Evolutionary conservation across 2,329 filamentous ascomycete genomes (phyloP).

Genomic region (Curvularia verruculosa): DNA sequence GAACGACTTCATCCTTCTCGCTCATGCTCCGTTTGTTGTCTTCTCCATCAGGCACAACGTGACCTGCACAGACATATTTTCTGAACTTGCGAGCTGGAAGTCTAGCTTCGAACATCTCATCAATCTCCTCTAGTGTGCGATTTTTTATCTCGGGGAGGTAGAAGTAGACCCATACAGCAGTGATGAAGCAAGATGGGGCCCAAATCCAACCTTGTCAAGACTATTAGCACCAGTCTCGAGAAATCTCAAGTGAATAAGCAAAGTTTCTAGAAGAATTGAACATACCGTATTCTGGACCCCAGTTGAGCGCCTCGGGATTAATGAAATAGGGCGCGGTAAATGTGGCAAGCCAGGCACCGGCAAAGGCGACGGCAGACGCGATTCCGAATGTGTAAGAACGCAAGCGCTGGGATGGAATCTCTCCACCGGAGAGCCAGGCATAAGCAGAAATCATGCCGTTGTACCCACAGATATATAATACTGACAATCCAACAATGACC

Average conservation of each 20-base stretch:
- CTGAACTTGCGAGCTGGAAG: slow-evolving; percentile 41
- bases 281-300: slow-evolving; percentile 62
- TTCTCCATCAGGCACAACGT: slow-evolving; percentile 19
- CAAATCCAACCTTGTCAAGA: slow-evolving; percentile 38
- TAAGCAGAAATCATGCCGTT: slow-evolving; percentile 63
- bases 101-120: slow-evolving; percentile 44
- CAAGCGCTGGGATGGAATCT: slow-evolving; percentile 63
- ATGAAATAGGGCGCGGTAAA: slow-evolving; percentile 67
- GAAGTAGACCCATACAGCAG: slow-evolving; percentile 41
- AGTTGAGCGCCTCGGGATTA: slow-evolving; percentile 60
- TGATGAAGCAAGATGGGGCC: slow-evolving; percentile 49
- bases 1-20: slow-evolving; percentile 27
- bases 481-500: slow-evolving; percentile 60
- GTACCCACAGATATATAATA: slow-evolving; percentile 62
- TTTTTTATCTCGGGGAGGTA: slow-evolving; percentile 50
- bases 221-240: neutral
- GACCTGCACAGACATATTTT: slow-evolving; percentile 39
- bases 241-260: too few species aligned
- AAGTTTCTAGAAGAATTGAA: neutral
- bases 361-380: slow-evolving; percentile 60
- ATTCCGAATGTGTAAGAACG: slow-evolving; percentile 64
- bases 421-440: slow-evolving; percentile 64
- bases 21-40: slow-evolving; percentile 21
- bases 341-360: slow-evolving; percentile 63
- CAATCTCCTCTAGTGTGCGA: slow-evolving; percentile 42